Conservation (phyloP, 768 basidiomycete genomes). For the Fomitopsis pulvina region DNA sequence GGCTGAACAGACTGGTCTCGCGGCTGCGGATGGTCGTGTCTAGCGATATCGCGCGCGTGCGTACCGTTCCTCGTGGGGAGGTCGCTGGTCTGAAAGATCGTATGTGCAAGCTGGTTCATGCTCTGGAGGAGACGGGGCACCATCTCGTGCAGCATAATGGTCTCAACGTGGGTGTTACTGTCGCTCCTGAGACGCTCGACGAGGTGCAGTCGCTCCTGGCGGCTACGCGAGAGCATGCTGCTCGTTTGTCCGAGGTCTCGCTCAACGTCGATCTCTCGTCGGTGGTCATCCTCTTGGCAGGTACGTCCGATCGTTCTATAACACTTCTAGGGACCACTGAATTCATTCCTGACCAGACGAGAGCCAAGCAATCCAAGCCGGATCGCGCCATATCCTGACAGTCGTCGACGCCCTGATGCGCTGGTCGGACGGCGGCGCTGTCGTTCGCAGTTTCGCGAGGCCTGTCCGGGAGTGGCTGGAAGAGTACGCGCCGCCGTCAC, state of each 20-base stretch:
- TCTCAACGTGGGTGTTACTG: conserved; percentile 26
- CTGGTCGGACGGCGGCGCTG: conserved; percentile 6
- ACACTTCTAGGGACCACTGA: background rate
- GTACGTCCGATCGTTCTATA: conserved; percentile 20
- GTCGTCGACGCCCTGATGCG: background rate
- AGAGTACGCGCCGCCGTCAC: conserved; percentile 2
- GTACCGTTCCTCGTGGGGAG: conserved; percentile 14
- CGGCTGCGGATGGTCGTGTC: conserved; percentile 10
- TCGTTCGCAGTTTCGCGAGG: conserved; percentile 23
- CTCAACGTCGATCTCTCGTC: conserved; percentile 21
- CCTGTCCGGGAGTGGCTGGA: conserved; percentile 28
- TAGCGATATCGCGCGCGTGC: conserved; percentile 20
- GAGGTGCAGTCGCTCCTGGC: conserved; percentile 14
- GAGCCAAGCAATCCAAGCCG: background rate
- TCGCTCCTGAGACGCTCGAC: conserved; percentile 17
- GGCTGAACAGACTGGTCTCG: conserved; percentile 3
- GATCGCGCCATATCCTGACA: conserved; percentile 5
- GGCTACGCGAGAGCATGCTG: conserved; percentile 10
- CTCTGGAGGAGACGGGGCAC: conserved; percentile 24
- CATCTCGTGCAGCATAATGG: conserved; percentile 14
- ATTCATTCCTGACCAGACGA: conserved; percentile 6
- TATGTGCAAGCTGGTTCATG: conserved; percentile 21
- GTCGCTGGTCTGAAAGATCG: conserved; percentile 18
- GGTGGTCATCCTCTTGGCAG: conserved; percentile 29
- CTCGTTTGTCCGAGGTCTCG: conserved; percentile 19